Percentiles rank a stretch among this genome's conserved stretches.
phyloP scores from a whole-genome alignment of 73 alveolate genomes.

The Symbiodinium natans region DNA sequence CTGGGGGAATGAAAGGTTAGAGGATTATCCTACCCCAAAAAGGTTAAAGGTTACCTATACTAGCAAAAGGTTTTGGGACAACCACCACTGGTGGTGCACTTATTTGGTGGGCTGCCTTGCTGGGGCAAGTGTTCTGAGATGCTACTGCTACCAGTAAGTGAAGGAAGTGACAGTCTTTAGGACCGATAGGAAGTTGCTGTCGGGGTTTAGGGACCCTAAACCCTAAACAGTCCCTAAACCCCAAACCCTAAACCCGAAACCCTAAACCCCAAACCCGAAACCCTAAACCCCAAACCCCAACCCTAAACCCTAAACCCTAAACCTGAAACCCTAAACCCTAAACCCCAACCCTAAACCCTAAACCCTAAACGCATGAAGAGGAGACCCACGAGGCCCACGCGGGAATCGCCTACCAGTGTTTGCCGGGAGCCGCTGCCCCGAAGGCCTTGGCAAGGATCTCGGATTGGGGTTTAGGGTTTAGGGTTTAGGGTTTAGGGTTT shows the following conservation, averaged over 20 bases:
- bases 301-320: too few species aligned
- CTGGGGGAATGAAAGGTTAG: neutral
- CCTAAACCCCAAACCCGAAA: too few species aligned
- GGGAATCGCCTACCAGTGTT: neutral
- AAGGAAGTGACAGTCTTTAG: neutral
- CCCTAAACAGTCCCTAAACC: too few species aligned
- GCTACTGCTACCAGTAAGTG: neutral
- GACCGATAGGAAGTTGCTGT: neutral
- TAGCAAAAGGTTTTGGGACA: too few species aligned
- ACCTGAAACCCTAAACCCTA: too few species aligned
- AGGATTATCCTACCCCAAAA: neutral
- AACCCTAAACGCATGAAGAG: too few species aligned
- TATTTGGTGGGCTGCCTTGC: neutral
- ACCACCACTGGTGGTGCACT: neutral
- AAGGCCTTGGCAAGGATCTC: neutral
- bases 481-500: neutral
- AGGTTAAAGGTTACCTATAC: too few species aligned
- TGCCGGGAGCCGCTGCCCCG: neutral
- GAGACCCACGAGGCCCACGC: neutral
- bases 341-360: too few species aligned
- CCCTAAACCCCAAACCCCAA: too few species aligned
- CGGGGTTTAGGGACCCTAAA: too few species aligned
- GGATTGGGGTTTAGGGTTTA: neutral
- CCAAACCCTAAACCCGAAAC: too few species aligned
- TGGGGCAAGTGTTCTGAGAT: neutral